Percentiles rank a stretch among this genome's conserved stretches.
Conservation (phyloP, 1,284 basidiomycete species). For the Erythrobasidium hasegawianum region DNA sequence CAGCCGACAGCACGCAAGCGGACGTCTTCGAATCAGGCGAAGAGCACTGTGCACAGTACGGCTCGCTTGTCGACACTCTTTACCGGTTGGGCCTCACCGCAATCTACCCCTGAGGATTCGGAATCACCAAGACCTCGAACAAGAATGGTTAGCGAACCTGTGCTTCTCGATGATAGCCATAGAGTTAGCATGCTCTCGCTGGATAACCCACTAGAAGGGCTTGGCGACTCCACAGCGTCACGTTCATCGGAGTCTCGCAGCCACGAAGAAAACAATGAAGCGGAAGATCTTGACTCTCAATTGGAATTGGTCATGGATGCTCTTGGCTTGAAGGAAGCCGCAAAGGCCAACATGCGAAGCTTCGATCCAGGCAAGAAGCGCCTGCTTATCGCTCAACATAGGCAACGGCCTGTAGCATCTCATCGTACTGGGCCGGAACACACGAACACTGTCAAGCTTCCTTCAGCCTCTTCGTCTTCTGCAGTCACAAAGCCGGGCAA, state of each 20-base stretch:
- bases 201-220: background rate
- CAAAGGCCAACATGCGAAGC: constrained; percentile 63
- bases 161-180: constrained; percentile 23
- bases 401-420: constrained; percentile 46
- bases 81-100: constrained; percentile 37
- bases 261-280: constrained; percentile 51
- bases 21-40: background rate
- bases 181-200: constrained; percentile 1
- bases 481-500: too few relatives aligned
- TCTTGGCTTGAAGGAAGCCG: constrained; percentile 67
- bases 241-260: constrained; percentile 51
- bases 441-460: too few relatives aligned
- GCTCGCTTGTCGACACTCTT: constrained; percentile 43
- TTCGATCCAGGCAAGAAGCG: constrained; percentile 65
- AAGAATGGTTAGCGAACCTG: constrained; percentile 39
- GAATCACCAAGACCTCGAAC: background rate
- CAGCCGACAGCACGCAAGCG: constrained; percentile 12
- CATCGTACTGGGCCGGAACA: constrained; percentile 45
- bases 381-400: constrained; percentile 56
- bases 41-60: background rate
- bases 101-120: background rate
- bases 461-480: too few relatives aligned
- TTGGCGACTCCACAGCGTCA: background rate
- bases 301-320: constrained; percentile 66
- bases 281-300: constrained; percentile 49